phyloP scores from a whole-genome alignment of 352 stramenopile genomes.

The Blastocystis sp. region DNA sequence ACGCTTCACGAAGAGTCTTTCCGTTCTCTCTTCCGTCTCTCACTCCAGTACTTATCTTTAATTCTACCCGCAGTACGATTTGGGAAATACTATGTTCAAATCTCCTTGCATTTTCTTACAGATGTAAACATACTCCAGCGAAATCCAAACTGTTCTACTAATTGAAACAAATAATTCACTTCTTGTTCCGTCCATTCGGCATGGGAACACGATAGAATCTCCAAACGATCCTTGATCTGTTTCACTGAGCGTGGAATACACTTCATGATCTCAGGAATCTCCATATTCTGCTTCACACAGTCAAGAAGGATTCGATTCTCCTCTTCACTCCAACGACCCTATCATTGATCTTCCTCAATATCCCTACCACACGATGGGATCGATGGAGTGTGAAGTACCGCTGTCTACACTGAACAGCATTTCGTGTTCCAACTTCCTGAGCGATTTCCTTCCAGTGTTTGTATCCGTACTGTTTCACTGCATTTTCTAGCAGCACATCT shows the following conservation, averaged over 20 bases:
- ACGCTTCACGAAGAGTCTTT: no score
- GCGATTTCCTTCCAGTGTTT: not conserved
- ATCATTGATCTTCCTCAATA: not conserved
- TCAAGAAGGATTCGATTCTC: not conserved
- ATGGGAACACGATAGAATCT: no score
- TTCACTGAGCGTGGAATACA: not conserved
- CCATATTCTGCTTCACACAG: not conserved
- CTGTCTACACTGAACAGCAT: not conserved
- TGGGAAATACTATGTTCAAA: no score
- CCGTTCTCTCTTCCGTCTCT: no score
- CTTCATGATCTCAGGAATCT: not conserved
- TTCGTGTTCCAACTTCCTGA: not conserved
- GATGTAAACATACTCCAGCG: no score
- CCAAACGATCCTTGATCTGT: not conserved
- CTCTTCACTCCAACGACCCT: not conserved
- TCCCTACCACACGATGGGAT: not conserved
- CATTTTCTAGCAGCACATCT: not conserved
- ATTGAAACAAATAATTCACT: no score
- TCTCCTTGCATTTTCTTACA: no score
- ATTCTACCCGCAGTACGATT: no score
- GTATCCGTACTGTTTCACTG: not conserved
- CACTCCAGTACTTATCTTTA: no score
- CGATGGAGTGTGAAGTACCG: not conserved
- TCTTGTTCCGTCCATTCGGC: no score
- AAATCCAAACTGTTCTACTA: no score